Evolutionary conservation across 2,329 filamentous ascomycete species (phyloP).

Genomic region (Claviceps maximensis): DNA sequence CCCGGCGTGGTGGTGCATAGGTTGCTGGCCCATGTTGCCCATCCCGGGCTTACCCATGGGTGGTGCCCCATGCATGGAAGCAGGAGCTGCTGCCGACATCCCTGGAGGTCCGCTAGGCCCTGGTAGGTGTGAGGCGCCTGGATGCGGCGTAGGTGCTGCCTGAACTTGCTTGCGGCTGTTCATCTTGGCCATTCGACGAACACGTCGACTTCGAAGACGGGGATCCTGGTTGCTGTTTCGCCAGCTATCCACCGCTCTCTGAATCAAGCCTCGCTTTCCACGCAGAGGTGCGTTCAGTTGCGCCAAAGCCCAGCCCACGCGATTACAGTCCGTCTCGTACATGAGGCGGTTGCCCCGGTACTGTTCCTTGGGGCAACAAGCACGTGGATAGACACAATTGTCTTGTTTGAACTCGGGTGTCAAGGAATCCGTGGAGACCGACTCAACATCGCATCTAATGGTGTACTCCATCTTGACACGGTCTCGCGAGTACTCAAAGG

Average conservation of each 20-base stretch:
- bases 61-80: conserved; percentile 44
- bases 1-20: conserved; percentile 48
- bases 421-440: conserved; percentile 79
- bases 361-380: conserved; percentile 88
- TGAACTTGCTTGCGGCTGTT: conserved; percentile 67
- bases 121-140: conserved; percentile 48
- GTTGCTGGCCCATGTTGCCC: conserved; percentile 46
- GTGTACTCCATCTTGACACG: conserved; percentile 99
- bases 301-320: conserved; percentile 96
- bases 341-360: conserved; percentile 91
- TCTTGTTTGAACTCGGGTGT: conserved; percentile 87
- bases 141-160: conserved; percentile 42
- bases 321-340: conserved; percentile 98
- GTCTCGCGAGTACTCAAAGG: conserved; percentile 94
- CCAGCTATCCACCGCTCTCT: conserved; percentile 96
- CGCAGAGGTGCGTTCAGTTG: conserved; percentile 83
- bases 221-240: conserved; percentile 97
- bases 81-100: conserved; percentile 46
- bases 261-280: conserved; percentile 89
- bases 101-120: conserved; percentile 52
- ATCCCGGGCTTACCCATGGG: conserved; percentile 54
- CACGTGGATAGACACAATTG: conserved; percentile 94
- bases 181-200: conserved; percentile 93
- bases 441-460: conserved; percentile 95
- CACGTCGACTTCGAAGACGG: conserved; percentile 75